Evolutionary conservation across 495 filamentous ascomycete genomes (phyloP).

Genomic region (Penicillium mononematosum): DNA sequence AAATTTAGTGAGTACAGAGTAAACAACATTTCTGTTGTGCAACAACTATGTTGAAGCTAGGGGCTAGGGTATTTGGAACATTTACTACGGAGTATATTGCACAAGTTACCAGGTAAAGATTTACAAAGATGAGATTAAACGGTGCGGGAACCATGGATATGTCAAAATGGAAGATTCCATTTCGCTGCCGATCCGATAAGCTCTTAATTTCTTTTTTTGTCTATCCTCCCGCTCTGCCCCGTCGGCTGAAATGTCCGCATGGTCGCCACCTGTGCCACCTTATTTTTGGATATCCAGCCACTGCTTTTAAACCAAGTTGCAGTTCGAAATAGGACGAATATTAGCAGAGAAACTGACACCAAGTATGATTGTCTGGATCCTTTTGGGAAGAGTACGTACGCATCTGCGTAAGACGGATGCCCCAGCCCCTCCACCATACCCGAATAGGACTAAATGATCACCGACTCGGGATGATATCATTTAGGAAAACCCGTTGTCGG

Average conservation of each 20-base stretch:
- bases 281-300: background rate
- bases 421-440: slow-evolving; percentile 8
- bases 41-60: no score
- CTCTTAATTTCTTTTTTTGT: no score
- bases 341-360: background rate
- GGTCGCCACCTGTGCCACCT: background rate
- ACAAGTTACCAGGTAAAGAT: no score
- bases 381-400: slow-evolving; percentile 7
- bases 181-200: background rate
- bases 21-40: no score
- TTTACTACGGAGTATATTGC: no score
- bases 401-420: slow-evolving; percentile 5
- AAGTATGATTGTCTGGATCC: background rate
- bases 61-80: no score
- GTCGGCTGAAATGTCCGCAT: background rate
- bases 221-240: background rate
- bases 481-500: slow-evolving; percentile 1
- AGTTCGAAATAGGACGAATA: background rate
- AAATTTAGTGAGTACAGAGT: no score
- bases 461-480: slow-evolving; percentile 10
- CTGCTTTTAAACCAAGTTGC: background rate
- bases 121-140: no score
- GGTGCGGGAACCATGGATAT: no score
- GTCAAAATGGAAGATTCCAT: no score
- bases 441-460: slow-evolving; percentile 11